These are phyloP conservation scores for Trypethelium eluteriae DNA, from an alignment of 495 filamentous ascomycete genomes.

Conservation along the genomic window DNA sequence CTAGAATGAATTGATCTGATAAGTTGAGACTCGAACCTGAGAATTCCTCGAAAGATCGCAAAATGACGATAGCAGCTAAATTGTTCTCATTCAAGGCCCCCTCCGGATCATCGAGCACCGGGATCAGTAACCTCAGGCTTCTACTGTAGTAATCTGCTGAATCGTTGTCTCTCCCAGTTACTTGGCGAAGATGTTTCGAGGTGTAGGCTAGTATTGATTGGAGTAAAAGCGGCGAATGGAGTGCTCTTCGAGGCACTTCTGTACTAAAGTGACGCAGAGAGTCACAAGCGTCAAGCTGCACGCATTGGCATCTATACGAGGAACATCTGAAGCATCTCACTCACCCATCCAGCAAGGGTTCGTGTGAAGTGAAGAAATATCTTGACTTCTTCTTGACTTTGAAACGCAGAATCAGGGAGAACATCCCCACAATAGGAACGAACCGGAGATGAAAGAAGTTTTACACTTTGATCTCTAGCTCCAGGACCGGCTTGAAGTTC, in stretches of 20 bases:
- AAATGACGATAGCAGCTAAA: slow-evolving; percentile 54
- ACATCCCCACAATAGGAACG: neutral
- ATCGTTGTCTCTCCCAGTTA: slow-evolving; percentile 18
- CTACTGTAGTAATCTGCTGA: slow-evolving; percentile 20
- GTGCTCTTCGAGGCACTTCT: slow-evolving; percentile 22
- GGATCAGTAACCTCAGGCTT: slow-evolving; percentile 31
- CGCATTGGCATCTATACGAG: neutral
- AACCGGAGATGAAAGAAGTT: neutral
- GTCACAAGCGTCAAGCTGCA: slow-evolving; percentile 21
- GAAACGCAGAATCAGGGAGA: neutral
- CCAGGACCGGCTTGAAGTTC: neutral
- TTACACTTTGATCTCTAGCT: neutral
- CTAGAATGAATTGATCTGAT: neutral
- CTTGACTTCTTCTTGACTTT: neutral
- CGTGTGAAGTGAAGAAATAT: neutral
- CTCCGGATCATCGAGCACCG: slow-evolving; percentile 38
- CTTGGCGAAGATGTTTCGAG: slow-evolving; percentile 18
- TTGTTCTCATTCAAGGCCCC: slow-evolving; percentile 52
- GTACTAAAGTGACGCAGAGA: slow-evolving; percentile 17
- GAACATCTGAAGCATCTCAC: neutral
- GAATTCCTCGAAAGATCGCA: slow-evolving; percentile 55
- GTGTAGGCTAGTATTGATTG: slow-evolving; percentile 22
- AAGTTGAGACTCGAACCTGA: neutral
- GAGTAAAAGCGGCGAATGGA: slow-evolving; percentile 19
- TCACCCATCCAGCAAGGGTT: neutral